Base-by-base conservation (phyloP, 768 basidiomycete species). In the Tricholoma saponaceum region DNA sequence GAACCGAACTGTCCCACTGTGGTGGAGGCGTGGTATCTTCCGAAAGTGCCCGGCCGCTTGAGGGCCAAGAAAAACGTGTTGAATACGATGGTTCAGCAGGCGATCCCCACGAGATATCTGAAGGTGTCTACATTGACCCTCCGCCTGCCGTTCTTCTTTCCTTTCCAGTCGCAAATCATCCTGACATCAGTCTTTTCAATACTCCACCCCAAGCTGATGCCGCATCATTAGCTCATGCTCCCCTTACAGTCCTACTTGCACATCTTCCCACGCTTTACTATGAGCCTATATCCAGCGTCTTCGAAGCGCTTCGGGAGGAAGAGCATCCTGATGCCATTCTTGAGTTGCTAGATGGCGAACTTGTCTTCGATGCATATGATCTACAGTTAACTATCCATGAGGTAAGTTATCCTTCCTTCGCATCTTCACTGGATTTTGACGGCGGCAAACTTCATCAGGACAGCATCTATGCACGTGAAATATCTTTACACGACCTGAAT, bases 261-360 rank as follows among this genome's bases (percentile, higher is more conserved):
- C 74, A 83, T 57, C 78, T 73, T 16, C 89, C 89, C 2, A 87
- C 83, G 4, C 74, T 92, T 6, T 92, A 89, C 69, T 92, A 91
- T 63, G 89, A 91, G 67, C 84, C 89, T 26, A 66, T 92, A 47
- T 81, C 79, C 43, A 76, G 71, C 56, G 81, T 91, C 18, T 91
- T 92, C 64, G 86, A 86, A 55, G 86, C 85, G 56, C 72, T 92
- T 43, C 86, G 88, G 28, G 78, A 81, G 64, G 87, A 90, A 56
- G 79, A 82, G 50, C 67, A 73, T 55, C 65, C 89, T 28, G 71
- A 74, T 49, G 69, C 72, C 14, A 61, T 83, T 6, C 72, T 78
- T 28, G 76, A 81, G 30, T 67, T 83, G 47, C 64, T 74, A 20
- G 81, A 85, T 46, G 82, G 79, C 54, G 90, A 92, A 70, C 73